phyloP scores from a whole-genome alignment of 768 basidiomycete species.

The Auricularia cornea region DNA sequence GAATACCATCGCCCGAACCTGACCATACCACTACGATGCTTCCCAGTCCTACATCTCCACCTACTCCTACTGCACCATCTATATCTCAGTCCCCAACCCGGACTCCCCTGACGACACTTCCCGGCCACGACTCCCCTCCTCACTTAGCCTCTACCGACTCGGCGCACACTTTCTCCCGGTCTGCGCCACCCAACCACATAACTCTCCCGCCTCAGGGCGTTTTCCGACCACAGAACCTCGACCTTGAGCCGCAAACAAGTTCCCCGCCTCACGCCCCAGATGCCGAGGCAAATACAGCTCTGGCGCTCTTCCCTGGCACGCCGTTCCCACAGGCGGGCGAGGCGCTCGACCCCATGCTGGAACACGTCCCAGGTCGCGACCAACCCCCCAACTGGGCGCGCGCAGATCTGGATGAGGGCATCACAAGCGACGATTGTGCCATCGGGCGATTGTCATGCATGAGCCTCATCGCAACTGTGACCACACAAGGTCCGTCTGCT shows the following conservation, averaged over 20 bases:
- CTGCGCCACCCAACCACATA: background rate
- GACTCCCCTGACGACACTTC: background rate
- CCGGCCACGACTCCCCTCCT: background rate
- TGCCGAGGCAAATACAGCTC: background rate
- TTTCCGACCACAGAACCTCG: background rate
- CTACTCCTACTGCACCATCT: background rate
- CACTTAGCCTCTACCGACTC: background rate
- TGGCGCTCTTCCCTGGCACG: background rate
- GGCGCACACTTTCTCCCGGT: background rate
- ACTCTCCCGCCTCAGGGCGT: background rate
- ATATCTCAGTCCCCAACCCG: background rate
- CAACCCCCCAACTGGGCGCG: background rate
- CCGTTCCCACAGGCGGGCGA: background rate
- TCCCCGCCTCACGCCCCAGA: constrained; percentile 4
- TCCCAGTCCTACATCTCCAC: background rate
- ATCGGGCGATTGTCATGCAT: constrained; percentile 85
- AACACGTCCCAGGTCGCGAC: background rate
- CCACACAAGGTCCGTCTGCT: constrained; percentile 65
- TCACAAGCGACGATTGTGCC: constrained; percentile 58
- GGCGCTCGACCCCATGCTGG: background rate
- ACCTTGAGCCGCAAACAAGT: background rate
- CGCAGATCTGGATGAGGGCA: constrained; percentile 2
- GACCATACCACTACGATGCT: too few relatives aligned
- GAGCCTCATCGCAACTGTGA: constrained; percentile 85
- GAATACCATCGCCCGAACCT: too few relatives aligned